Evolutionary conservation across 202 grass and related monocot species (phyloP).

Genomic region (Tripidium arundinaceum): DNA sequence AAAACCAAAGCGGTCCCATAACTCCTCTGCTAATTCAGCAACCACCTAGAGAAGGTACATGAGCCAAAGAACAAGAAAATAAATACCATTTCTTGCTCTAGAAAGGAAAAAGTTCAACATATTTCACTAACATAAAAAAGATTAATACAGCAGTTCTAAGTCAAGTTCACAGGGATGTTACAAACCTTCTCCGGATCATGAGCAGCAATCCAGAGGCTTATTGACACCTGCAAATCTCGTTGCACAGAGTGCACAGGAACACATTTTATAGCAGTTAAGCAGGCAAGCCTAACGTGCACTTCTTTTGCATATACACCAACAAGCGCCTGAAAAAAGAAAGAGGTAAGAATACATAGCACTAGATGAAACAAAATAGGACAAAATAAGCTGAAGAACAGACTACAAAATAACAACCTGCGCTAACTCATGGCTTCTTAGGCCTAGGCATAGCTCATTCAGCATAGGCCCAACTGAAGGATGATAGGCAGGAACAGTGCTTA

Average conservation of each 20-base stretch:
- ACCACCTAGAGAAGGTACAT: constrained; percentile 53
- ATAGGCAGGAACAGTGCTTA: constrained; percentile 74
- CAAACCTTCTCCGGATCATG: constrained; percentile 95
- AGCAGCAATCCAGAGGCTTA: constrained; percentile 93
- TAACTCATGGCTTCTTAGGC: constrained; percentile 69
- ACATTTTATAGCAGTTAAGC: constrained; percentile 95
- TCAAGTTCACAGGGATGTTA: constrained; percentile 29
- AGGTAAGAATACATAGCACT: constrained; percentile 32
- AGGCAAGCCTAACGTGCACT: constrained; percentile 83
- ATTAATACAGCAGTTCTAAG: constrained; percentile 19
- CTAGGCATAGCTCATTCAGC: constrained; percentile 96
- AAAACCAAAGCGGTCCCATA: constrained; percentile 90
- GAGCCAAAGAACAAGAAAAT: constrained; percentile 29
- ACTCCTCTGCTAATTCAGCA: constrained; percentile 88
- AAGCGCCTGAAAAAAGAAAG: constrained; percentile 59
- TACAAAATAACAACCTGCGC: constrained; percentile 61
- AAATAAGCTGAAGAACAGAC: constrained; percentile 18
- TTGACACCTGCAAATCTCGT: constrained; percentile 61
- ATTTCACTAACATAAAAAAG: constrained; percentile 2
- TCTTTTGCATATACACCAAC: constrained; percentile 85
- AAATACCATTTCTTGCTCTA: neutral
- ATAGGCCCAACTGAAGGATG: constrained; percentile 78
- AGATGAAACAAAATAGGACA: constrained; percentile 18
- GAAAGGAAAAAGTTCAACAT: neutral
- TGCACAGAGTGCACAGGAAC: constrained; percentile 66